These are phyloP conservation scores for Capronia americana DNA, from an alignment of 2,329 filamentous ascomycete genomes.

Conservation along the genomic window DNA sequence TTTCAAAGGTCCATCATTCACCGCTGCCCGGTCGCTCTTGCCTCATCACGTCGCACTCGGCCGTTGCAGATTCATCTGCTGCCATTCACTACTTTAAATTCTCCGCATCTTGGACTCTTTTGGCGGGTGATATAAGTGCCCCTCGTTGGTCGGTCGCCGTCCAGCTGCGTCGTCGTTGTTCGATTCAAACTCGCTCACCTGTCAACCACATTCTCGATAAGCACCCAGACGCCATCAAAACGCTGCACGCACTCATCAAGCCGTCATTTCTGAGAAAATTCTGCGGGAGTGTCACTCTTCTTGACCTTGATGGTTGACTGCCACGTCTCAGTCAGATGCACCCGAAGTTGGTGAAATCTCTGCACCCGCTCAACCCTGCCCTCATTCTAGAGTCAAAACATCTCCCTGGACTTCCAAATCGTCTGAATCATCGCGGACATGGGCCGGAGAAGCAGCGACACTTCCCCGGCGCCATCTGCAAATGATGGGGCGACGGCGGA, in stretches of 20 bases:
- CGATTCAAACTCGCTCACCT: neutral
- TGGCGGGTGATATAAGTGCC: constrained; percentile 20
- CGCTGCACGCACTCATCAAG: neutral
- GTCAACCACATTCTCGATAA: constrained; percentile 1
- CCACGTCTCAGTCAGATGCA: constrained; percentile 23
- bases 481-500: constrained; percentile 32
- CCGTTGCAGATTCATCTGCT: constrained; percentile 14
- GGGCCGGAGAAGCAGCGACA: constrained; percentile 26
- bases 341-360: constrained; percentile 29
- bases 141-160: constrained; percentile 24
- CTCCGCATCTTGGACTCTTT: neutral
- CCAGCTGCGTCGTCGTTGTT: constrained; percentile 1
- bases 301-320: constrained; percentile 23
- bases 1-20: constrained; percentile 29
- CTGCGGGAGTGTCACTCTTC: neutral
- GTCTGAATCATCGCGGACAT: constrained; percentile 26
- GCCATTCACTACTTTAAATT: constrained; percentile 14
- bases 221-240: neutral
- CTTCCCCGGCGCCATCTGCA: constrained; percentile 25
- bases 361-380: constrained; percentile 26
- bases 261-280: neutral
- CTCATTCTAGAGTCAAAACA: constrained; percentile 21
- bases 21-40: constrained; percentile 28
- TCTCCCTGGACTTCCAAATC: constrained; percentile 7
- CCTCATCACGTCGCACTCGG: constrained; percentile 11